These are phyloP conservation scores for Fistulifera pelliculosa DNA, from an alignment of 108 stramenopile species.

Conservation along the genomic window DNA sequence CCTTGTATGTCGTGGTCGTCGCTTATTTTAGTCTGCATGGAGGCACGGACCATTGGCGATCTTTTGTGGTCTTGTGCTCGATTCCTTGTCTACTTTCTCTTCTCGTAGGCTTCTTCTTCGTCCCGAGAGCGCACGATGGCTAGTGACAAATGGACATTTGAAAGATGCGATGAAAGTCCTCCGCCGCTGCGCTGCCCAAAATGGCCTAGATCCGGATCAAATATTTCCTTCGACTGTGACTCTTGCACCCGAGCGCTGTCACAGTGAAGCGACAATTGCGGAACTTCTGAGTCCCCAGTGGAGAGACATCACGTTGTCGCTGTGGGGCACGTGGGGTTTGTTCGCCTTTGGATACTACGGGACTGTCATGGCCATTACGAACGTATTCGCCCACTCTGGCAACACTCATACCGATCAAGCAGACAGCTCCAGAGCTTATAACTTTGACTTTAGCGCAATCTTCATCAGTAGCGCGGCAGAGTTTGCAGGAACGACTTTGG, in stretches of 20 bases:
- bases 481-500: slow-evolving; percentile 49
- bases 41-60: slow-evolving; percentile 35
- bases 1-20: slow-evolving; percentile 47
- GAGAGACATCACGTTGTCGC: slow-evolving; percentile 23
- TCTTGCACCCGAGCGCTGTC: not conserved
- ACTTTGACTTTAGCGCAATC: slow-evolving; percentile 38
- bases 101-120: slow-evolving; percentile 43
- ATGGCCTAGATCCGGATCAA: slow-evolving; percentile 10
- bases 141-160: slow-evolving; percentile 40
- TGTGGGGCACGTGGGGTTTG: slow-evolving; percentile 49
- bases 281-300: slow-evolving; percentile 20
- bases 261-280: slow-evolving; percentile 1
- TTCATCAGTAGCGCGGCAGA: slow-evolving; percentile 54
- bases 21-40: slow-evolving; percentile 47
- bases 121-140: slow-evolving; percentile 81
- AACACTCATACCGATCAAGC: not conserved
- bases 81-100: slow-evolving; percentile 54
- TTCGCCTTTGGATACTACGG: slow-evolving; percentile 71
- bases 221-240: not conserved
- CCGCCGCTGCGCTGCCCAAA: slow-evolving; percentile 37
- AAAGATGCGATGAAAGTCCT: slow-evolving; percentile 59
- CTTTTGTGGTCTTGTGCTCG: slow-evolving; percentile 52
- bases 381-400: slow-evolving; percentile 38
- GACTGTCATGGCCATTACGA: slow-evolving; percentile 46
- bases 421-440: not conserved